phyloP scores from a whole-genome alignment of 371 early-diverging fungal species.

The Dichotomocladium elegans region DNA sequence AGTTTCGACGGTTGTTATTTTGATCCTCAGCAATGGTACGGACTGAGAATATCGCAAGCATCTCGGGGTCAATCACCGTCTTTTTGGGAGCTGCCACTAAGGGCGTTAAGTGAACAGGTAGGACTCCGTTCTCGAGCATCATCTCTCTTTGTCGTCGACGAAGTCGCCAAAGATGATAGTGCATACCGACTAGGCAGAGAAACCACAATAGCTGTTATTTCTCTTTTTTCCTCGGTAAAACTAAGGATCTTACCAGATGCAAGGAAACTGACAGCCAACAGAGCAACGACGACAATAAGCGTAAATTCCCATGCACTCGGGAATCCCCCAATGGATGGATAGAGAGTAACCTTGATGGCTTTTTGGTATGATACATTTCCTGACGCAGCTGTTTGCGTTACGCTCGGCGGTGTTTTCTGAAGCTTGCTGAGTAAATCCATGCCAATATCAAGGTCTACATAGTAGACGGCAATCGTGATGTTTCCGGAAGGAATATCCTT shows the following conservation, averaged over 20 bases:
- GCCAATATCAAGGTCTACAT: slow-evolving; percentile 34
- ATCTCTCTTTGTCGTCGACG: slow-evolving; percentile 34
- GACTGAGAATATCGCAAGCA: slow-evolving; percentile 29
- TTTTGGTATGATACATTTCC: slow-evolving; percentile 23
- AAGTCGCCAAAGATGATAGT: slow-evolving; percentile 49
- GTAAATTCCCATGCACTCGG: slow-evolving; percentile 59
- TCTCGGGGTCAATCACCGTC: slow-evolving; percentile 24
- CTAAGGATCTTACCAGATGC: slow-evolving; percentile 34
- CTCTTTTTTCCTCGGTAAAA: not conserved
- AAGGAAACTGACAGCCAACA: slow-evolving; percentile 47
- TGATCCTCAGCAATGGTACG: slow-evolving; percentile 28
- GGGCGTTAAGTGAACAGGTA: slow-evolving; percentile 4
- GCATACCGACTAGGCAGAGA: slow-evolving; percentile 35
- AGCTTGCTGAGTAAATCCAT: slow-evolving; percentile 21
- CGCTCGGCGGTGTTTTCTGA: slow-evolving; percentile 12
- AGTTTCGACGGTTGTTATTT: too few species aligned
- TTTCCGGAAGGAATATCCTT: slow-evolving; percentile 27
- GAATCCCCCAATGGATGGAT: slow-evolving; percentile 39
- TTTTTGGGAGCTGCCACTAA: slow-evolving; percentile 7
- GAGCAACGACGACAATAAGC: slow-evolving; percentile 50
- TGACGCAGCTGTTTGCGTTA: slow-evolving; percentile 2
- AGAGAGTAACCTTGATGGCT: slow-evolving; percentile 25
- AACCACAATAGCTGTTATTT: not conserved
- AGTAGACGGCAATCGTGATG: slow-evolving; percentile 37
- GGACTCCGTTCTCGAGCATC: slow-evolving; percentile 30